Percentiles rank a stretch among this genome's conserved stretches.
phyloP scores from a whole-genome alignment of 441 rosid genomes.

The Croton laevigatus region DNA sequence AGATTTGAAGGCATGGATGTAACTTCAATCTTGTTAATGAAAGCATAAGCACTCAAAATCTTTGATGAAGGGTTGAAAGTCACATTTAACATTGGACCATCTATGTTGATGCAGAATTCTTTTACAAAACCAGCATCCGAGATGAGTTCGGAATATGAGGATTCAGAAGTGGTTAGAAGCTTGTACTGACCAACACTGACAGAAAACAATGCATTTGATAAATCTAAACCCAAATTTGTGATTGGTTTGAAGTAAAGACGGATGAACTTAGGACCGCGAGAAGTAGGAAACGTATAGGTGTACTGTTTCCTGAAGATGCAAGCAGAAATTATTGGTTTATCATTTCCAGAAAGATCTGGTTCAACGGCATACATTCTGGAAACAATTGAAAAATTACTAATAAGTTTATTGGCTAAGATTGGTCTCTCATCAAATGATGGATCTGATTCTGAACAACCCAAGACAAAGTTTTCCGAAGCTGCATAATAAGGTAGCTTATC shows the following conservation, averaged over 20 bases:
- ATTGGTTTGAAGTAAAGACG: constrained; percentile 61
- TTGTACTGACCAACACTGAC: constrained; percentile 49
- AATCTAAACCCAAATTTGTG: constrained; percentile 38
- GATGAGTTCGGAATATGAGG: constrained; percentile 46
- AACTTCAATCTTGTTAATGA: constrained; percentile 72
- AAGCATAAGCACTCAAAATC: constrained; percentile 49
- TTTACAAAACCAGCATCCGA: constrained; percentile 37
- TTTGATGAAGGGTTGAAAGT: constrained; percentile 55
- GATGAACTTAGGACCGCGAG: constrained; percentile 55
- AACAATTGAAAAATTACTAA: neutral
- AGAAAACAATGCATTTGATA: constrained; percentile 51
- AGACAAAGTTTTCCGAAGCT: no score
- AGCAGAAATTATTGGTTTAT: constrained; percentile 4
- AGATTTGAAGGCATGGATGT: constrained; percentile 67
- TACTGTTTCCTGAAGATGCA: neutral
- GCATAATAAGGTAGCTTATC: no score
- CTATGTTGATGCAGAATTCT: constrained; percentile 37
- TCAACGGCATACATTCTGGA: neutral
- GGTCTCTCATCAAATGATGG: neutral
- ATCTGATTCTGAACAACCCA: neutral
- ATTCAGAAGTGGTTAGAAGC: constrained; percentile 61
- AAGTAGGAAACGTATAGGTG: constrained; percentile 34
- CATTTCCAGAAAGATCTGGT: neutral
- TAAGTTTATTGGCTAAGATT: neutral
- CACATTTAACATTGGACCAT: constrained; percentile 38